A percentile compares a stretch with the other conserved stretches of the same genome.
Conservation (phyloP, 495 filamentous ascomycete species). For the Penicillium atrosanguineum region DNA sequence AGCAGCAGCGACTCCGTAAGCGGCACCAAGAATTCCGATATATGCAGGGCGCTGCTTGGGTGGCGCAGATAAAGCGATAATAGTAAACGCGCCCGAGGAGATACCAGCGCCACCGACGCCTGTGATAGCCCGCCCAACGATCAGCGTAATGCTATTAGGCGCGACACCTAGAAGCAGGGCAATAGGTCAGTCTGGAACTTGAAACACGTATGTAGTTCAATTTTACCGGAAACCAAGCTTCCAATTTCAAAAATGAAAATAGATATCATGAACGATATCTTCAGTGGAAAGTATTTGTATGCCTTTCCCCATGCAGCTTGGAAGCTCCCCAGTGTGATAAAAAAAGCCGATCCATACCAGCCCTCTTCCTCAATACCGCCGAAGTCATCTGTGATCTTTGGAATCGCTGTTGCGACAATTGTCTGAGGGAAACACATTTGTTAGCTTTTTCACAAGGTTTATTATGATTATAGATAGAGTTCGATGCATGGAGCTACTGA, state of each 20-base stretch:
- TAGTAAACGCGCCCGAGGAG: conserved; percentile 10
- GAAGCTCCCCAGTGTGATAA: conserved; percentile 57
- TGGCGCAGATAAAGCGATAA: conserved; percentile 43
- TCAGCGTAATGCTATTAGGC: conserved; percentile 42
- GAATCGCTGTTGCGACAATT: conserved; percentile 71
- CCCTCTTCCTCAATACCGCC: conserved; percentile 61
- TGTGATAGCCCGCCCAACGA: conserved; percentile 70
- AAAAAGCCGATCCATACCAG: conserved; percentile 64
- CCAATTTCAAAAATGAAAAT: conserved; percentile 55
- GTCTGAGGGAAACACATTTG: conserved; percentile 25
- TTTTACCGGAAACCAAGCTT: conserved; percentile 15
- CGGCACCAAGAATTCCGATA: conserved; percentile 45
- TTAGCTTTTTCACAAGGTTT: neutral
- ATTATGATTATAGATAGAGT: neutral
- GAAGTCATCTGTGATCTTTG: conserved; percentile 69
- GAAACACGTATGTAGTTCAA: too few species aligned
- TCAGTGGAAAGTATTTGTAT: conserved; percentile 35
- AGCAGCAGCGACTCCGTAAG: conserved; percentile 47
- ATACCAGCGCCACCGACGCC: conserved; percentile 54
- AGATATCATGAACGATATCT: conserved; percentile 55
- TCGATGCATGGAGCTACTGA: conserved; percentile 5
- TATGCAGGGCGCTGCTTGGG: conserved; percentile 47
- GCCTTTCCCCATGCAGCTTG: conserved; percentile 45
- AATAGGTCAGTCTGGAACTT: too few species aligned
- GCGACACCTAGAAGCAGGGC: conserved; percentile 12